These are phyloP conservation scores for Dichotomocladium elegans DNA, from an alignment of 371 early-diverging fungal genomes.

Conservation along the genomic window DNA sequence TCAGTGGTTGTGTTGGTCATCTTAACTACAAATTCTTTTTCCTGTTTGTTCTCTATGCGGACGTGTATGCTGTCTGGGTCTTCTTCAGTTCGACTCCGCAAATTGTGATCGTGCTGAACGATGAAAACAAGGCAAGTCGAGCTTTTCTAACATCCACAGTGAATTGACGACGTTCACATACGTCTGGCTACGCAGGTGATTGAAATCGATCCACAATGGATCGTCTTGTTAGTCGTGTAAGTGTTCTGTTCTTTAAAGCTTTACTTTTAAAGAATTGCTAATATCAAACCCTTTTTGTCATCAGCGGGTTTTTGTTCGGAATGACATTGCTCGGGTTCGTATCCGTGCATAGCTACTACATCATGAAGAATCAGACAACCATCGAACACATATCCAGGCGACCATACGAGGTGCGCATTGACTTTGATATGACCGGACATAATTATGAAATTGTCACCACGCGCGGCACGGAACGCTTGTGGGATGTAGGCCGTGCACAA, in stretches of 20 bases:
- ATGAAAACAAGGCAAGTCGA: too few relatives aligned
- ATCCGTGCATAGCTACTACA: constrained; percentile 45
- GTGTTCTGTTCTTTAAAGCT: neutral
- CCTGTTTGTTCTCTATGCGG: constrained; percentile 39
- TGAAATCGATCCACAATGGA: constrained; percentile 47
- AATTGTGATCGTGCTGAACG: constrained; percentile 21
- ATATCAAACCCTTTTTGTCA: neutral
- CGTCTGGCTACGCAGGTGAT: too few relatives aligned
- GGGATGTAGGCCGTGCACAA: constrained; percentile 32
- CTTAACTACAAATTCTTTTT: constrained; percentile 56
- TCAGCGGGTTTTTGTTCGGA: constrained; percentile 36
- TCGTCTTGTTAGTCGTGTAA: constrained; percentile 36
- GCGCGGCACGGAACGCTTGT: constrained; percentile 40
- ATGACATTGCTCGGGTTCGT: constrained; percentile 44
- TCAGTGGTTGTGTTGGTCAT: constrained; percentile 57
- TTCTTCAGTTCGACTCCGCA: constrained; percentile 35
- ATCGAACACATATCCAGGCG: constrained; percentile 52
- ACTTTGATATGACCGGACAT: constrained; percentile 38
- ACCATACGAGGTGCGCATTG: constrained; percentile 36
- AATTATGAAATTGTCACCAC: constrained; percentile 46
- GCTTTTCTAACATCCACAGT: too few relatives aligned
- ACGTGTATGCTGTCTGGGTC: constrained; percentile 46
- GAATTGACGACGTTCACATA: too few relatives aligned
- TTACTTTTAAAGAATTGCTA: neutral
- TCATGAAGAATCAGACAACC: constrained; percentile 50